phyloP scores from a whole-genome alignment of 305 asterid species.

The Euphrasia arctica region DNA sequence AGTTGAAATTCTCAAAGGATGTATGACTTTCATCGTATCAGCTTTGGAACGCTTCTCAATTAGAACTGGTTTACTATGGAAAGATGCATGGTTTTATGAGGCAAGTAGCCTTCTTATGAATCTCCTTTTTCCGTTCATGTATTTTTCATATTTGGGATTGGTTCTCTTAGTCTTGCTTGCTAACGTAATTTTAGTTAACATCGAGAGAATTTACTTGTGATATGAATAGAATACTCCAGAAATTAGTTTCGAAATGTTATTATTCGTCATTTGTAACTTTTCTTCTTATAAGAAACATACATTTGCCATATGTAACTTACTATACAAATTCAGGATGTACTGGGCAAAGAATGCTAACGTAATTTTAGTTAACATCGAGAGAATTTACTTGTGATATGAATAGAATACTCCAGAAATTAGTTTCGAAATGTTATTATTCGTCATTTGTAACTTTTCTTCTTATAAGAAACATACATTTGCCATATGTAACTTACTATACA shows the following conservation, averaged over 20 bases:
- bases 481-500: neutral
- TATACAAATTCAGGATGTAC: conserved; percentile 68
- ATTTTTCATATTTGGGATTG: neutral
- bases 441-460: neutral
- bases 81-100: conserved; percentile 99
- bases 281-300: neutral
- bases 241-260: neutral
- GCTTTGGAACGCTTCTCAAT: conserved; percentile 98
- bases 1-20: neutral
- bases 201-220: neutral
- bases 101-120: conserved; percentile 36
- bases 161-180: neutral
- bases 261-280: neutral
- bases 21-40: conserved; percentile 27
- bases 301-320: neutral
- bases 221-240: neutral
- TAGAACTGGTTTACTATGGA: conserved; percentile 89
- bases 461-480: neutral
- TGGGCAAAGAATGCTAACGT: conserved; percentile 70
- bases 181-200: neutral
- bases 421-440: neutral
- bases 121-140: conserved; percentile 10
- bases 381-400: neutral
- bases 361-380: neutral
- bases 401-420: neutral